Evolutionary conservation across 371 early-diverging fungal genomes (phyloP), one percentile per base, ranked within the genome.

Genomic region (Apophysomyces sp.): DNA sequence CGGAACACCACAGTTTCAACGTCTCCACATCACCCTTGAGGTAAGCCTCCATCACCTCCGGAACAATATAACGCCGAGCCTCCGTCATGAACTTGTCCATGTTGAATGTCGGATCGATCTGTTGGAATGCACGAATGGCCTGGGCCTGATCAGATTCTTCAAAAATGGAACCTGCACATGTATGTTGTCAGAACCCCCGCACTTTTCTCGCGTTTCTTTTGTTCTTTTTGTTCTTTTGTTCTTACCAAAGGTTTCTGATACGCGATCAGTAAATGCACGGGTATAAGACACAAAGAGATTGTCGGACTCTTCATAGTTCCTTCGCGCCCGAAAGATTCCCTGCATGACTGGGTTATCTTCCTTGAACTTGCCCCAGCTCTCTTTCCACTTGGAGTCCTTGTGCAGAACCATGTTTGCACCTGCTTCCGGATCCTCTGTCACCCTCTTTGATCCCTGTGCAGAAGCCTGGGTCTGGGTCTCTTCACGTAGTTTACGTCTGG

Each of bases 1-100:
- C 99, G 26, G 93, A 93, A 76, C 95, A 95, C 97, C 97, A 98
- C 57, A 88, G 70, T 68, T 89, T 89, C 52, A 98, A 79, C 2
- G 92, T 88, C 40, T 84, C 90, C 3, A 83, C 78, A 66, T 98
- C 97, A 36, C 92, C 88, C 64, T 88, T 87, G 57, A 97, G 69
- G 59, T 94, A 96, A 1, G 97, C 96, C 66, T 98, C 99, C 80
- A 98, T 85, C 53, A 98, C 74, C 69, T 98, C 99, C n/a, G 99
- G 98, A 63, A 98, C 80, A 58, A 94, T 93, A 64, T 87, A 97
- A 72, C 90, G 90, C 60, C 95, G 89, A 36, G 89, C 89, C 64
- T 98, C 97, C 71, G 82, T 86, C 82, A 97, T 74, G 70, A 97
- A 98, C 29, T 69, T 78, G 37, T 97, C 96, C 68, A 93, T 80